Evolutionary conservation across 768 basidiomycete species (phyloP).

Genomic region (Lyophyllum decastes): DNA sequence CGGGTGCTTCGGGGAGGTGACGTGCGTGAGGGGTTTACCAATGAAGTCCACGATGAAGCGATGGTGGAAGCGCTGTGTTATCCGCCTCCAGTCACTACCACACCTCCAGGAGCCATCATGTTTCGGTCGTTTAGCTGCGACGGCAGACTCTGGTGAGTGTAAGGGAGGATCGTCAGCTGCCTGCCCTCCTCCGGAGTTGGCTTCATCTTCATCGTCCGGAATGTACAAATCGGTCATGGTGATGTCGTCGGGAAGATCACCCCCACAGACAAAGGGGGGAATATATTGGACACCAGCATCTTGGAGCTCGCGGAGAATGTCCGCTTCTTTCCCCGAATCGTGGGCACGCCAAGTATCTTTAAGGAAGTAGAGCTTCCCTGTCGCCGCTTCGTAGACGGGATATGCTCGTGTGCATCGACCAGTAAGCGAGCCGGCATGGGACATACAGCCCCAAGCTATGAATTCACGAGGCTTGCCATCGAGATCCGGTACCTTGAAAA

Average conservation of each 20-base stretch:
- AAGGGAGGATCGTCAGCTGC: background rate
- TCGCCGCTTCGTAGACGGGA: constrained; percentile 15
- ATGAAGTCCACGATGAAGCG: constrained; percentile 22
- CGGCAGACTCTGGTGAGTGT: too few species aligned
- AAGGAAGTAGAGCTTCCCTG: constrained; percentile 17
- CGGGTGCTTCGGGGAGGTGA: constrained; percentile 18
- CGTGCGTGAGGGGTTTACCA: constrained; percentile 11
- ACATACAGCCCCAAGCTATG: too few species aligned
- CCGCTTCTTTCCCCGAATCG: constrained; percentile 15
- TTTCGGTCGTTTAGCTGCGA: background rate
- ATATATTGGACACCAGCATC: constrained; percentile 18
- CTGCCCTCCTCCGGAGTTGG: background rate
- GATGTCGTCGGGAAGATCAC: constrained; percentile 25
- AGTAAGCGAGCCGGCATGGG: constrained; percentile 12
- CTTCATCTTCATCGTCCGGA: background rate
- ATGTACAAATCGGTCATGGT: constrained; percentile 16
- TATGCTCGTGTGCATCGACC: constrained; percentile 19
- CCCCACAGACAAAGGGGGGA: constrained; percentile 26
- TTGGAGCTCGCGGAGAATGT: constrained; percentile 18
- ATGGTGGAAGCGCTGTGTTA: constrained; percentile 19
- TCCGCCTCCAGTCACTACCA: constrained; percentile 1
- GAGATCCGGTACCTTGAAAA: too few species aligned
- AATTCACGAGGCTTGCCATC: too few species aligned
- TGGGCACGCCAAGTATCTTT: constrained; percentile 28
- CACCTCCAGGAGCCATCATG: constrained; percentile 13